A percentile compares a stretch with the other conserved stretches of the same genome.
Conservation (phyloP, 768 basidiomycete species). For the Hericium coralloides region DNA sequence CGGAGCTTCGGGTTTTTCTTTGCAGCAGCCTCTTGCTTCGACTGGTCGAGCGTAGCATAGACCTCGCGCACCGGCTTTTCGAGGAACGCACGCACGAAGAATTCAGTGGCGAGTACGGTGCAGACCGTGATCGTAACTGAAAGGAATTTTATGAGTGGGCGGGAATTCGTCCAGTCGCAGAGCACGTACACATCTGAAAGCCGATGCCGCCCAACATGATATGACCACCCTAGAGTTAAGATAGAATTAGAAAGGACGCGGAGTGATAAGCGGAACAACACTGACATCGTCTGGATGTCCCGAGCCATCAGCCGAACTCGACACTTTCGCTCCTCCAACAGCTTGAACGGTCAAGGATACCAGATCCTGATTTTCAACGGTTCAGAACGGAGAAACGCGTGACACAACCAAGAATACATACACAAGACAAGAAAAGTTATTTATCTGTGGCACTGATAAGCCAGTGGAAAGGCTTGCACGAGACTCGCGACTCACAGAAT, state of each 20-base stretch:
- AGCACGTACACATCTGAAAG: conserved; percentile 8
- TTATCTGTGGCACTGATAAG: not conserved
- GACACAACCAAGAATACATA: too few species aligned
- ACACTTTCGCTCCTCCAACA: too few species aligned
- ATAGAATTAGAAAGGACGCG: too few species aligned
- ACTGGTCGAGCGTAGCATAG: not conserved
- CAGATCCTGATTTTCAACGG: not conserved
- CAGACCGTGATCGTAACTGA: conserved; percentile 8
- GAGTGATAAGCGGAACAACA: too few species aligned
- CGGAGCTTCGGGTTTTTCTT: not conserved
- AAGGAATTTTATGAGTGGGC: too few species aligned
- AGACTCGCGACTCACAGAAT: too few species aligned
- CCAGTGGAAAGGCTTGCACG: too few species aligned
- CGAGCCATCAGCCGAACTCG: too few species aligned
- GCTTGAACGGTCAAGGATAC: too few species aligned
- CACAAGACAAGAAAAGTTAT: too few species aligned
- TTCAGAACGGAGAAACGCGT: too few species aligned
- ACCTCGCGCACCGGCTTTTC: conserved; percentile 2
- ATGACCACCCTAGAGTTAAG: not conserved
- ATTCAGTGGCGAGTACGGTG: conserved; percentile 3
- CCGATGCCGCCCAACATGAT: conserved; percentile 12
- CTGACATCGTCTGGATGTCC: too few species aligned
- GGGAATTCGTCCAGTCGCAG: not conserved
- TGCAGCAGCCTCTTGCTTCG: not conserved
- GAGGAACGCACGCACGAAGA: not conserved